These are phyloP conservation scores for Ogataea paraovalis DNA, from an alignment of 805 yeast species.

Conservation along the genomic window DNA sequence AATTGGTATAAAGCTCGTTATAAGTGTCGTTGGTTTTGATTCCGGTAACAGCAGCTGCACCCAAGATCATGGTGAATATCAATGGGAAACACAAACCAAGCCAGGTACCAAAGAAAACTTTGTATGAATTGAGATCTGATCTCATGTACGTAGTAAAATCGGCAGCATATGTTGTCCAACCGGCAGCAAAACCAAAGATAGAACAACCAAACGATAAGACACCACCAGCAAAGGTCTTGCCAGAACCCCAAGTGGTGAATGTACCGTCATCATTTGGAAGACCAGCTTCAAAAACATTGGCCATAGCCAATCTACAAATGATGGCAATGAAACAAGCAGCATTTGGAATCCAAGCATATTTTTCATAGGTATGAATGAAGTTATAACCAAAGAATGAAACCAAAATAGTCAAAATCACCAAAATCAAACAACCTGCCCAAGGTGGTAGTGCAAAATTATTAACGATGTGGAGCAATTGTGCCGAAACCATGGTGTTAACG, in stretches of 20 bases:
- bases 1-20: slow-evolving; percentile 44
- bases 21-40: slow-evolving; percentile 43
- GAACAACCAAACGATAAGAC: slow-evolving; percentile 82
- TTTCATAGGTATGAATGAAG: slow-evolving; percentile 77
- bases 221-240: slow-evolving; percentile 66
- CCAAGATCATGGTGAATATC: slow-evolving; percentile 69
- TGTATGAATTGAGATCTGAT: slow-evolving; percentile 50
- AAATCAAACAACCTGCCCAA: slow-evolving; percentile 84
- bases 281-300: slow-evolving; percentile 60
- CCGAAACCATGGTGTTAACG: slow-evolving; percentile 84
- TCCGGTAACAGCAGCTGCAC: slow-evolving; percentile 84
- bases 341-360: slow-evolving; percentile 87
- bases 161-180: slow-evolving; percentile 91
- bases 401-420: slow-evolving; percentile 61
- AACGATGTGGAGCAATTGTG: slow-evolving; percentile 75
- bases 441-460: slow-evolving; percentile 68
- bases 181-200: slow-evolving; percentile 84
- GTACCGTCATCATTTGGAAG: slow-evolving; percentile 24
- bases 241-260: slow-evolving; percentile 39
- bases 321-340: slow-evolving; percentile 67
- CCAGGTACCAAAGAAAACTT: slow-evolving; percentile 60
- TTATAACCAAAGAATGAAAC: slow-evolving; percentile 83
- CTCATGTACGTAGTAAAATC: slow-evolving; percentile 91
- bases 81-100: slow-evolving; percentile 66
- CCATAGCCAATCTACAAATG: slow-evolving; percentile 69